Evolutionary conservation across 2,329 filamentous ascomycete species (phyloP), one percentile per base, ranked within the genome.

Genomic region (Periconia macrospinosa): DNA sequence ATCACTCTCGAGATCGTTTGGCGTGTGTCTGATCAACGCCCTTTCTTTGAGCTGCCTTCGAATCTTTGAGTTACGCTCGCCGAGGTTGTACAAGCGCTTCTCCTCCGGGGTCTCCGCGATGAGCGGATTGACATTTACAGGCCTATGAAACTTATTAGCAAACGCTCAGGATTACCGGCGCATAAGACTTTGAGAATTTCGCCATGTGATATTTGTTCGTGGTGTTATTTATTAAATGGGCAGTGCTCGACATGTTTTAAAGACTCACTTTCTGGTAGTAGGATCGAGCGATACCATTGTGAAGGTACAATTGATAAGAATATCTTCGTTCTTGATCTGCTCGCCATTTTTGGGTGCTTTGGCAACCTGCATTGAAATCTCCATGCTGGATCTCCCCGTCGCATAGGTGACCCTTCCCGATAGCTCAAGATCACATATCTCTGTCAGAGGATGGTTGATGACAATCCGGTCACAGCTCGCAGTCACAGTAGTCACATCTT

Each of bases 271-370:
- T 71, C 86, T 89, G 1, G 87, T 90, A 3, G 66, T 75, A 1
- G 87, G 86, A 61, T 91, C 84, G 11, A 91, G 75, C 1, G 87
- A 89, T 0, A 91, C 88, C 88, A 91, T 91, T 0, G 88, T 91
- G 65, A 90, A 90, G 7, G 86, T 83, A 71, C 87, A 89, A n/a
- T 85, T 87, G 71, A 90, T 82, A 51, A 89, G 71, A 1, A 89
- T 76, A 67, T 89, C 86, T 42, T 86, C 82, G 1, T 83, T 77
- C 57, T 80, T 80, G 14, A 76, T 73, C 35, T 74, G 66, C 62
- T 88, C 78, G 20, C 86, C 87, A 49, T 83, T 76, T 30, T 79
- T 75, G 0, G 86, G 82, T 0, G 84, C 87, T 65, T 87, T 88
- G 8, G 87, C 86, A 17, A 91, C 87, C 67, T 89, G 86, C 60